Conservation (phyloP, 768 basidiomycete species). For the Podaxis rugospora region DNA sequence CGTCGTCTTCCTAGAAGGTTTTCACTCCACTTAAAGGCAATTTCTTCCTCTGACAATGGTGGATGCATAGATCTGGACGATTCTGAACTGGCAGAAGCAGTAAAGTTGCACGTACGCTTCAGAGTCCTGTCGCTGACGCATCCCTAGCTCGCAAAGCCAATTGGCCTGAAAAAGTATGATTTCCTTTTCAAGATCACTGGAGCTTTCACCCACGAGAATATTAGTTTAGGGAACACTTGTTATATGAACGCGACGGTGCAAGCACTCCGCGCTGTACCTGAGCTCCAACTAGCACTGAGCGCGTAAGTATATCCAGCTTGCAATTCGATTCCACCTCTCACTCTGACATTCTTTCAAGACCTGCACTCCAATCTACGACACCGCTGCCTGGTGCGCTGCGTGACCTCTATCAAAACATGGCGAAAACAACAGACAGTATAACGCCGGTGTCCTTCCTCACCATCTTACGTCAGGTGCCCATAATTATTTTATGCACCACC, state of each 20-base stretch:
- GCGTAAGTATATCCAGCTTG: conserved; percentile 32
- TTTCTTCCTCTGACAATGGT: background rate
- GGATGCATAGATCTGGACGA: conserved; percentile 74
- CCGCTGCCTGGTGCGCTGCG: conserved; percentile 51
- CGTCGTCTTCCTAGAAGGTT: conserved; percentile 83
- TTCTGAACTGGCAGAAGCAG: conserved; percentile 71
- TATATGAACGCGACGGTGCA: conserved; percentile 98
- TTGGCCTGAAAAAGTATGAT: conserved; percentile 72
- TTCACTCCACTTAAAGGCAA: conserved; percentile 10
- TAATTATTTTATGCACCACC: background rate
- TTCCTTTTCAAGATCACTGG: background rate
- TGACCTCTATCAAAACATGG: conserved; percentile 71
- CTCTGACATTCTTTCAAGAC: conserved; percentile 17
- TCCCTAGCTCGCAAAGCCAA: conserved; percentile 67
- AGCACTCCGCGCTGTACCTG: conserved; percentile 89
- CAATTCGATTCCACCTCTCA: background rate
- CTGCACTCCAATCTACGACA: conserved; percentile 34
- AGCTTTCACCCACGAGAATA: background rate
- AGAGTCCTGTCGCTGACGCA: conserved; percentile 9
- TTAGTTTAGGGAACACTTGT: conserved; percentile 86
- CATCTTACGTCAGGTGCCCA: conserved; percentile 52
- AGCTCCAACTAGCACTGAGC: conserved; percentile 70
- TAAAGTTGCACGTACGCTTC: conserved; percentile 29
- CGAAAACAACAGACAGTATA: conserved; percentile 68
- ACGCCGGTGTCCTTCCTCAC: conserved; percentile 67